Evolutionary conservation across 2,329 filamentous ascomycete genomes (phyloP).

Genomic region (Microthyrium microscopicum): DNA sequence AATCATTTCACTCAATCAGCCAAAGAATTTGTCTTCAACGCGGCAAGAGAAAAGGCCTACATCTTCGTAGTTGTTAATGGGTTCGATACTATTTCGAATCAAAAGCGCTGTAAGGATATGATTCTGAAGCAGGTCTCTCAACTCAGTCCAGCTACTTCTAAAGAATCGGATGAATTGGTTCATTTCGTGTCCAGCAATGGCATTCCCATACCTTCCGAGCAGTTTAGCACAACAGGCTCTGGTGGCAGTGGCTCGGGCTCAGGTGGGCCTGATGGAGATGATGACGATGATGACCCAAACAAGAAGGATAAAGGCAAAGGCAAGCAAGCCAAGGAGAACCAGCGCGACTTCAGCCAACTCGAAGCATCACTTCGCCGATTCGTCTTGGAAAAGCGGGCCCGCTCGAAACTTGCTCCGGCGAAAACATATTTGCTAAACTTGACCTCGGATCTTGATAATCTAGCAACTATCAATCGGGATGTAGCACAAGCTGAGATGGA

Average conservation of each 20-base stretch:
- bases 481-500: constrained; percentile 74
- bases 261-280: constrained; percentile 27
- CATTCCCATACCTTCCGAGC: constrained; percentile 54
- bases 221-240: constrained; percentile 36
- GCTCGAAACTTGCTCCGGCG: constrained; percentile 88
- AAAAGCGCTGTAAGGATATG: constrained; percentile 78
- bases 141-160: constrained; percentile 83
- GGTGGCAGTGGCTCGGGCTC: constrained; percentile 16
- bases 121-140: constrained; percentile 77
- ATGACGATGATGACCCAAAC: constrained; percentile 37
- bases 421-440: constrained; percentile 93
- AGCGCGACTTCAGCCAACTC: constrained; percentile 75
- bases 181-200: constrained; percentile 98
- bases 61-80: constrained; percentile 99
- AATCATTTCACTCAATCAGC: constrained; percentile 97
- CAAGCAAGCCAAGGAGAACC: constrained; percentile 56
- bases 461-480: constrained; percentile 76
- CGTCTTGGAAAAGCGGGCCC: constrained; percentile 85
- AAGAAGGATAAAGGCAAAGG: constrained; percentile 64
- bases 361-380: constrained; percentile 83
- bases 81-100: constrained; percentile 85
- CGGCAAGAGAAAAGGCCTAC: constrained; percentile 91
- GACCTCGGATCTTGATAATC: constrained; percentile 65
- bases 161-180: constrained; percentile 81
- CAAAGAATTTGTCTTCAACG: constrained; percentile 94